Conservation (phyloP, 306 rosid species). For the Pueraria montana region DNA sequence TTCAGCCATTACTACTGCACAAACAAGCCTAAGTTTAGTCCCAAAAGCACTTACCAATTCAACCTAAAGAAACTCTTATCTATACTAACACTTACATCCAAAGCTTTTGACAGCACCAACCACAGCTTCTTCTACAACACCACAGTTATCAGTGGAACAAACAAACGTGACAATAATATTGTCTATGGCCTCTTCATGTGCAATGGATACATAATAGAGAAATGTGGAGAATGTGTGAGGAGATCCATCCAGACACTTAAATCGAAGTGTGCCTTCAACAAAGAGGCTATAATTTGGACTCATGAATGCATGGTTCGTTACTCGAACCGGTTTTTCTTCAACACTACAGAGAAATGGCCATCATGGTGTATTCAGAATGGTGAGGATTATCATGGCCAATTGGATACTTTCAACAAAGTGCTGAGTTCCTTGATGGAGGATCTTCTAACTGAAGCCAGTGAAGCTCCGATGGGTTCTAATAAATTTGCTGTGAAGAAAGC, state of each 20-base stretch:
- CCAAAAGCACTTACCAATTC: conserved; percentile 38
- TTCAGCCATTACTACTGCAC: conserved; percentile 41
- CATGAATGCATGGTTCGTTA: conserved; percentile 41
- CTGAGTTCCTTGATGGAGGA: conserved; percentile 24
- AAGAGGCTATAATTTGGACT: conserved; percentile 49
- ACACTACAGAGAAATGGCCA: conserved; percentile 30
- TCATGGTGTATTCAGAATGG: conserved; percentile 5
- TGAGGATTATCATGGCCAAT: conserved; percentile 23
- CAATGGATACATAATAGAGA: conserved; percentile 24
- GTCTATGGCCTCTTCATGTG: conserved; percentile 49
- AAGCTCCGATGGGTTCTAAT: not conserved
- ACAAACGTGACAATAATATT: not conserved
- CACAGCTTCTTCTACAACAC: conserved; percentile 14
- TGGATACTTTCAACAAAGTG: conserved; percentile 17
- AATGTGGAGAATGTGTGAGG: conserved; percentile 42
- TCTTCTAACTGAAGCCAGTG: conserved; percentile 18
- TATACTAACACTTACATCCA: conserved; percentile 30
- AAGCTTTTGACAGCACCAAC: conserved; percentile 22
- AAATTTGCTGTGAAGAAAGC: conserved; percentile 16
- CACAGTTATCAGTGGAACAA: not conserved
- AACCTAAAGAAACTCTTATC: conserved; percentile 33
- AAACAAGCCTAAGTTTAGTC: not conserved
- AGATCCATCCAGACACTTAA: conserved; percentile 14
- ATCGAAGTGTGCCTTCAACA: conserved; percentile 30
- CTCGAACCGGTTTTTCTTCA: conserved; percentile 33